phyloP scores from a whole-genome alignment of 169 alveolate species.

The Cryptosporidium baileyi region DNA sequence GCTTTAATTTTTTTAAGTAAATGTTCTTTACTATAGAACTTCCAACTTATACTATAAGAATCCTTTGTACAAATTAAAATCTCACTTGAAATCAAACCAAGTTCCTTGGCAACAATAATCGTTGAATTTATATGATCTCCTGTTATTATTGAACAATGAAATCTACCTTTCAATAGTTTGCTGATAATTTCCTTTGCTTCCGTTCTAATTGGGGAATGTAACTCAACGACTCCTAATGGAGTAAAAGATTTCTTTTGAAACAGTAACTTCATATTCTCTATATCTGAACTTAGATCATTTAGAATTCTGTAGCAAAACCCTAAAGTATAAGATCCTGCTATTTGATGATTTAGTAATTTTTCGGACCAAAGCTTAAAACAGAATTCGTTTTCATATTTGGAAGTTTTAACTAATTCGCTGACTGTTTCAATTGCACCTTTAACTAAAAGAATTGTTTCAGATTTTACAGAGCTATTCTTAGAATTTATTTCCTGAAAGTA shows the following conservation, averaged over 20 bases:
- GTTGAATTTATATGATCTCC: constrained; percentile 58
- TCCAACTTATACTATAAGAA: constrained; percentile 19
- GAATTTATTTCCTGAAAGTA: background rate
- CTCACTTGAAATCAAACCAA: background rate
- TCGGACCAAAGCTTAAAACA: constrained; percentile 6
- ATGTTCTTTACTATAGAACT: background rate
- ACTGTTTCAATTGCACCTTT: constrained; percentile 62
- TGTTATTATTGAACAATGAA: constrained; percentile 33
- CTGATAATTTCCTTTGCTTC: constrained; percentile 9
- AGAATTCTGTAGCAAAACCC: constrained; percentile 27
- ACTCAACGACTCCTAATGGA: constrained; percentile 31
- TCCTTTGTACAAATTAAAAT: background rate
- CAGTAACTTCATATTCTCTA: background rate
- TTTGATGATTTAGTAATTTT: background rate
- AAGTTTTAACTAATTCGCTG: background rate
- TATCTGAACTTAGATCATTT: background rate
- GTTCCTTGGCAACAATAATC: constrained; percentile 21
- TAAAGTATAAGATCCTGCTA: constrained; percentile 38
- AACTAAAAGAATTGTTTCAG: background rate
- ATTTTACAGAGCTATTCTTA: background rate
- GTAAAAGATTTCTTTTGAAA: constrained; percentile 8
- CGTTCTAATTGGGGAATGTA: constrained; percentile 43
- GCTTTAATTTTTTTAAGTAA: constrained; percentile 7
- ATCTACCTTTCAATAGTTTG: background rate
- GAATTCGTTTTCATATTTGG: background rate